Percentiles rank a stretch among this genome's conserved stretches.
Conservation (phyloP, 495 filamentous ascomycete species). For the Talaromyces liani region DNA sequence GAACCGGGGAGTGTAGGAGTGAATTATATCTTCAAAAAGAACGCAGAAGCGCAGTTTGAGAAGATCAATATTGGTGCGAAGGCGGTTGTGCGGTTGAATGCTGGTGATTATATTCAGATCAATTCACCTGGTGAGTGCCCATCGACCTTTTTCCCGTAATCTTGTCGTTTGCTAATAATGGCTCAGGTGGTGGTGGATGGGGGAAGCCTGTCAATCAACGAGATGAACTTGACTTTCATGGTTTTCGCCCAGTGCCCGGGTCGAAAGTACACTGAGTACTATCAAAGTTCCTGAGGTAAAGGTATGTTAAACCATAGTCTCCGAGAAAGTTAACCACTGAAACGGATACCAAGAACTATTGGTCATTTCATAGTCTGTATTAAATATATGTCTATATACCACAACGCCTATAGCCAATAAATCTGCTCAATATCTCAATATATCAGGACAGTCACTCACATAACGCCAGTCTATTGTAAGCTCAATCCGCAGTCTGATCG, state of each 20-base stretch:
- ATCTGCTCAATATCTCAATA: neutral
- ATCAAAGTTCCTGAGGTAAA: neutral
- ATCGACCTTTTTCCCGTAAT: neutral
- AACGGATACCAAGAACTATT: too few species aligned
- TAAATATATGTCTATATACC: neutral
- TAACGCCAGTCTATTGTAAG: neutral
- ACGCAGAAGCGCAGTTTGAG: constrained; percentile 12
- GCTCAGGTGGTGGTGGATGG: constrained; percentile 7
- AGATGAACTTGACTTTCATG: neutral
- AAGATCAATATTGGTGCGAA: constrained; percentile 15
- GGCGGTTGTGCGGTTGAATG: constrained; percentile 12
- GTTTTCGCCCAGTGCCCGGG: neutral
- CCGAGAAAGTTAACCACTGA: too few species aligned
- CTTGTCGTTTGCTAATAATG: neutral
- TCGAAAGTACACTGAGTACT: neutral
- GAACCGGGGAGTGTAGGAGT: constrained; percentile 18
- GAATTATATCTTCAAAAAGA: constrained; percentile 17
- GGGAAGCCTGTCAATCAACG: neutral
- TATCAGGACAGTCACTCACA: neutral
- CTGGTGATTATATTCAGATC: constrained; percentile 17
- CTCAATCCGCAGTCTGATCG: constrained; percentile 13
- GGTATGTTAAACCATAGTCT: too few species aligned
- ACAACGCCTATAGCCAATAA: neutral
- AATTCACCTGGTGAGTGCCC: constrained; percentile 11
- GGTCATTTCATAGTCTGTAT: neutral